Base-by-base conservation (phyloP, 2,329 filamentous ascomycete species). In the Coleophoma eucalyptorum region DNA sequence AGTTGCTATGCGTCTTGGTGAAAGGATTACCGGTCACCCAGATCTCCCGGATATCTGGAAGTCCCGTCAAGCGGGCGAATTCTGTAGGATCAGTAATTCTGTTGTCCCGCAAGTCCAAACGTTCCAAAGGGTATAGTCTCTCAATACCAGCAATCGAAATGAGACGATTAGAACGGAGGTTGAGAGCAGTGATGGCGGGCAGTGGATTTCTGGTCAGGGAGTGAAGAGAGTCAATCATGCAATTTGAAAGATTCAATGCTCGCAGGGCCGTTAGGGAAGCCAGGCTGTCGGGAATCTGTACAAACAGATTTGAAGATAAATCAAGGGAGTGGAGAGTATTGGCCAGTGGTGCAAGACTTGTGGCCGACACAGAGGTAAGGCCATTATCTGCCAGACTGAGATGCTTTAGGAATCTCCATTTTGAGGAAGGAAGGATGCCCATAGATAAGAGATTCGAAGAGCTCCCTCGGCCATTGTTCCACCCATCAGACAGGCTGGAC, bases 191-290 rank as follows among this genome's bases (percentile, higher is more conserved):
- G 55, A 99, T 96, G 18, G 94, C 93, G 26, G 94, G 93, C 5
- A 99, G 78, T 12, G 94, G 90, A 62, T 87, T 94, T 56, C 88
- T 84, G 2, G 85, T 85, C 40, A 99, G 76, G 2, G 93, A 96
- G 62, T 95, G 89, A 50, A 99, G 77, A 15, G 91, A 94, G 60
- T 93, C 89, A 56, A 99, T 97, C 92, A 97, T 97, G 77, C 93
- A 97, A 63, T 96, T 89, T 4, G 93, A 96, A 21, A 99, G 77
- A 63, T 99, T 97, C 49, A 99, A 74, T 20, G 94, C 92, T 57
- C 92, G 85, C n/a, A 99, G 79, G 26, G 90, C 87, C 18, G 90
- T 91, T 51, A 99, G 75, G 10, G 83, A 89, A 12, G 92, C 87
- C 51, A 99, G 74, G 62, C 89, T 94, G 67, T 97, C 94, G 1